These are phyloP conservation scores for Escallonia rubra DNA, from an alignment of 129 eudicot species.

Conservation along the genomic window DNA sequence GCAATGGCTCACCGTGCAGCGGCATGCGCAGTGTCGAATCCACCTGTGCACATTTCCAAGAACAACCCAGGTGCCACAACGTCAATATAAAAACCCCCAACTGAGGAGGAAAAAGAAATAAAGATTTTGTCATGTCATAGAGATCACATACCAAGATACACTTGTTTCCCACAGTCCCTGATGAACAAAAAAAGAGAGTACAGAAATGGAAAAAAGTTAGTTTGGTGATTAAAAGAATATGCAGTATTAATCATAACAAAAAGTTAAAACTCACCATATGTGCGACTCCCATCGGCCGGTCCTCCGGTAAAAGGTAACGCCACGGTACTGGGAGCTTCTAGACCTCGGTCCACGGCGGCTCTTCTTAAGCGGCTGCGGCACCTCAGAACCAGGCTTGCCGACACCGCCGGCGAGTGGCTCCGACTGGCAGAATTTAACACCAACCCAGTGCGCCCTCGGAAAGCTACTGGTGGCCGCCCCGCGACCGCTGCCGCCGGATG, in stretches of 20 bases:
- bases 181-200: conserved; percentile 13
- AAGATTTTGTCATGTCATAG: not conserved
- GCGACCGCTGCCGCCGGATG: conserved; percentile 12
- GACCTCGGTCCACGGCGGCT: conserved; percentile 99
- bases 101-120: conserved; percentile 1
- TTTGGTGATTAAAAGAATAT: not conserved
- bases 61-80: conserved; percentile 1
- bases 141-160: conserved; percentile 71
- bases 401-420: conserved; percentile 24
- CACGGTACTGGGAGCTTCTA: conserved; percentile 93
- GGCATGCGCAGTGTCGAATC: conserved; percentile 92
- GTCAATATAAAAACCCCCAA: not conserved
- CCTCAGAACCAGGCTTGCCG: conserved; percentile 39
- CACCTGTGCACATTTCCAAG: conserved; percentile 45
- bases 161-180: conserved; percentile 99
- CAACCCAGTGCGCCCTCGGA: conserved; percentile 82
- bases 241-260: not conserved
- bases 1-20: conserved; percentile 73
- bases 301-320: conserved; percentile 95
- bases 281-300: conserved; percentile 99
- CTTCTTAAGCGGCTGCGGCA: conserved; percentile 68
- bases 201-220: not conserved
- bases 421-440: conserved; percentile 61
- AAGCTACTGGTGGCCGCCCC: conserved; percentile 9
- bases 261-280: conserved; percentile 52